A percentile compares a stretch with the other conserved stretches of the same genome.
Evolutionary conservation across 1,284 basidiomycete genomes (phyloP).

Genomic region (Puccinia polysora): DNA sequence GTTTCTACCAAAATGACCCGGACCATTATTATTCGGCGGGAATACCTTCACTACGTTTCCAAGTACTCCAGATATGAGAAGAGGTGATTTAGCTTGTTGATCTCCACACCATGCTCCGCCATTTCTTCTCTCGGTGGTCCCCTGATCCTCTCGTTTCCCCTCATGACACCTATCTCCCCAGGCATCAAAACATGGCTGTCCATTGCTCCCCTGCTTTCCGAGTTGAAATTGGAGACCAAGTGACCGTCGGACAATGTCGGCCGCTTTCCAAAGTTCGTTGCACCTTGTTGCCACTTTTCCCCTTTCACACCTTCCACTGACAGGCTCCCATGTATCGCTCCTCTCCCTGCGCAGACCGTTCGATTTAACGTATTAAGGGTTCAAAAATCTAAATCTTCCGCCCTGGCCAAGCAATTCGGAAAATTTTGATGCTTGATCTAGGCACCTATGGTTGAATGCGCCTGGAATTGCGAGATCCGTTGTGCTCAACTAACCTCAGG

Average conservation of each 20-base stretch:
- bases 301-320: neutral
- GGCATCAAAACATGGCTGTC: slow-evolving; percentile 94
- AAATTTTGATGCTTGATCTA: slow-evolving; percentile 39
- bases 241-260: slow-evolving; percentile 98
- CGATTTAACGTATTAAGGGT: slow-evolving; percentile 41
- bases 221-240: slow-evolving; percentile 77
- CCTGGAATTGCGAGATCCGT: too few relatives aligned
- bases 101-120: slow-evolving; percentile 37
- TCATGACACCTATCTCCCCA: neutral
- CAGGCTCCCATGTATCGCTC: neutral
- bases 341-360: slow-evolving; percentile 23
- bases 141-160: slow-evolving; percentile 48
- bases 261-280: slow-evolving; percentile 75
- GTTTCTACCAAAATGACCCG: slow-evolving; percentile 99
- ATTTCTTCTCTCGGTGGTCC: slow-evolving; percentile 73
- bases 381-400: slow-evolving; percentile 39
- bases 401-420: slow-evolving; percentile 41
- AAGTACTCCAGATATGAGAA: slow-evolving; percentile 73
- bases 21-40: slow-evolving; percentile 94
- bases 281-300: neutral
- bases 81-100: slow-evolving; percentile 59
- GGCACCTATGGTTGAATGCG: too few relatives aligned
- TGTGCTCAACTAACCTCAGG: too few relatives aligned
- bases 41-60: slow-evolving; percentile 92
- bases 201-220: slow-evolving; percentile 99